Percentiles rank a stretch among this genome's conserved stretches.
These are phyloP conservation scores for Gymnopilus dilepis DNA, from an alignment of 768 basidiomycete species.

Conservation along the genomic window DNA sequence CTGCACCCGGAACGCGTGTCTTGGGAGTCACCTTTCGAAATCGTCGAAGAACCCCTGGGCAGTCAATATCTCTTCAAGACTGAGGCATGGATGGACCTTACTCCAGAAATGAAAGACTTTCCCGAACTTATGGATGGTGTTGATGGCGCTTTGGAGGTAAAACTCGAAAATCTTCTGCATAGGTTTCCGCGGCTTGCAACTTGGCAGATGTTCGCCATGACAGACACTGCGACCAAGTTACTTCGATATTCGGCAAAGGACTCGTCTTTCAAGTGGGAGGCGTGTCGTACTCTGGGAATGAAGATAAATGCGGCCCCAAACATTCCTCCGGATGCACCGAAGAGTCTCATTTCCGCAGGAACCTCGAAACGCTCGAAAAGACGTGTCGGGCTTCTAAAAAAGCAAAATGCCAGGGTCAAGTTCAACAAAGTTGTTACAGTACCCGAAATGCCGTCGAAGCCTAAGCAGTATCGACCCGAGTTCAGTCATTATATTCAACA, in stretches of 20 bases:
- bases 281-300: background rate
- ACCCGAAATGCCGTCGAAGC: background rate
- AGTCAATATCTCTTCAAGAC: background rate
- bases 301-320: background rate
- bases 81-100: background rate
- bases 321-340: background rate
- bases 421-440: background rate
- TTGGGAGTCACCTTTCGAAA: background rate
- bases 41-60: background rate
- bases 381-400: background rate
- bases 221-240: background rate
- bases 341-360: background rate
- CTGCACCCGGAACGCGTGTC: background rate
- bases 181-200: constrained; percentile 3
- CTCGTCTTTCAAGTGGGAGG: background rate
- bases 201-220: constrained; percentile 14
- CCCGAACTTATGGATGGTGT: background rate
- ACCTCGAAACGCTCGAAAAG: background rate
- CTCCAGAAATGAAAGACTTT: background rate
- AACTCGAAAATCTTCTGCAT: background rate
- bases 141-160: background rate
- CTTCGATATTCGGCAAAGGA: background rate
- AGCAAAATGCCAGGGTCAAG: background rate
- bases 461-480: background rate
- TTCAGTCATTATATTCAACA: constrained; percentile 5